Evolutionary conservation across 768 basidiomycete species (phyloP), one percentile per base, ranked within the genome.

Genomic region (Tylopilus vinaceipallidus): DNA sequence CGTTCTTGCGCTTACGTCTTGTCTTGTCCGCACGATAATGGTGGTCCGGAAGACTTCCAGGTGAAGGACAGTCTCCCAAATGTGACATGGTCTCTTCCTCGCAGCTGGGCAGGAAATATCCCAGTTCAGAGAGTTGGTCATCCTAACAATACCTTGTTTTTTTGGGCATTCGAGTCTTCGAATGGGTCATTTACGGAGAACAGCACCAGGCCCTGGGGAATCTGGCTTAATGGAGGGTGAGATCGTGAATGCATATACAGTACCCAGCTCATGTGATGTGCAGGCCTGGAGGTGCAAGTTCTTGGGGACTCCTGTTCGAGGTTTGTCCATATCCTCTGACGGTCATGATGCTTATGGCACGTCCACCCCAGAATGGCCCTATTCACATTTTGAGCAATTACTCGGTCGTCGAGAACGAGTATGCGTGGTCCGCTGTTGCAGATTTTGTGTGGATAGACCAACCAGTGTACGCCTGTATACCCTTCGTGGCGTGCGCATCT

Each of bases 171-270:
- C 51, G 84, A 86, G 55, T 79, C 77, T 39, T 64, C 69, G 0
- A 59, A 70, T 3, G 81, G 82, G 0, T 84, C 84, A 8, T 67
- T 87, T 32, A 84, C 79, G 4, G 66, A 60, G 47, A 46, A 54
- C 33, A 59, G 61, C 17, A 57, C 50, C 8, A 74, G 80, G 19
- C 85, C 86, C 9, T 87, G 86, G 86, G 77, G 76, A 7, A 80
- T 88, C 33, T 88, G 84, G 84, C 66, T 87, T 16, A 85, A 84
- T 53, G 86, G 84, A 65, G 84, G 83, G 81, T 82, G 57, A 39
- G 79, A 52, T 13, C 13, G 20, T 6, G 19, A 4, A 12, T 33
- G 4, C 10, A 30, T 22, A 26, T 13, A 24, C 14, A 5, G 8
- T n/a, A 14, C 38, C 12, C 6, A n/a, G 42, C 45, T 6, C 52